Percentiles rank a stretch among this genome's conserved stretches.
Conservation (phyloP, 257 asterid genomes). For the Lavandula angustifolia region DNA sequence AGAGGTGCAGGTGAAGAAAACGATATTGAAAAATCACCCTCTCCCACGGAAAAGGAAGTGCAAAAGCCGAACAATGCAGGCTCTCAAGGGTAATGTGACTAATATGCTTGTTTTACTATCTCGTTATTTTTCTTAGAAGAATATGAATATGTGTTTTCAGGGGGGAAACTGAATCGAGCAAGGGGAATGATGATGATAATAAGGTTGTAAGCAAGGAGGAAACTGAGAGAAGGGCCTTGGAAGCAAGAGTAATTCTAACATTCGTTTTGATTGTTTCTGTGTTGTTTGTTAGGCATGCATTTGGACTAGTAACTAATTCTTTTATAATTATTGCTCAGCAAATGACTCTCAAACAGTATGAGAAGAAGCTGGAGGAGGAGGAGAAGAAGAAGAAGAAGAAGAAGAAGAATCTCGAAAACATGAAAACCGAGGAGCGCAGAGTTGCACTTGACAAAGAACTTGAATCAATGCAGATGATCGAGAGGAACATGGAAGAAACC, state of each 20-base stretch:
- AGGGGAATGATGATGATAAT: too few species aligned
- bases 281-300: too few species aligned
- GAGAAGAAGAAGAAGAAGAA: too few species aligned
- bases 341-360: slow-evolving; percentile 25
- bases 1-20: too few species aligned
- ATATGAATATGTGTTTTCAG: neutral
- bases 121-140: too few species aligned
- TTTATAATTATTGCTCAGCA: neutral
- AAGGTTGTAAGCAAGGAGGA: slow-evolving; percentile 1
- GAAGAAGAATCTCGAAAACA: slow-evolving; percentile 10
- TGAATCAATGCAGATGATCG: slow-evolving; percentile 24
- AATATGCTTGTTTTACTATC: too few species aligned
- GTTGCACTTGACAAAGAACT: slow-evolving; percentile 26
- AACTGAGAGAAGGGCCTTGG: neutral
- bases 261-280: neutral
- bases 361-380: slow-evolving; percentile 15
- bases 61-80: too few species aligned
- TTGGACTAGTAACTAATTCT: neutral
- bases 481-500: slow-evolving; percentile 21
- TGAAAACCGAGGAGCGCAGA: slow-evolving; percentile 12
- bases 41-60: too few species aligned
- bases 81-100: too few species aligned
- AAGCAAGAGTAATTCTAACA: neutral
- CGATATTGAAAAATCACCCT: too few species aligned
- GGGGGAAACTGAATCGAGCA: neutral